Percentiles rank a stretch among this genome's conserved stretches.
phyloP scores from a whole-genome alignment of 73 alveolate species.

The Paramecium tetraurelia region DNA sequence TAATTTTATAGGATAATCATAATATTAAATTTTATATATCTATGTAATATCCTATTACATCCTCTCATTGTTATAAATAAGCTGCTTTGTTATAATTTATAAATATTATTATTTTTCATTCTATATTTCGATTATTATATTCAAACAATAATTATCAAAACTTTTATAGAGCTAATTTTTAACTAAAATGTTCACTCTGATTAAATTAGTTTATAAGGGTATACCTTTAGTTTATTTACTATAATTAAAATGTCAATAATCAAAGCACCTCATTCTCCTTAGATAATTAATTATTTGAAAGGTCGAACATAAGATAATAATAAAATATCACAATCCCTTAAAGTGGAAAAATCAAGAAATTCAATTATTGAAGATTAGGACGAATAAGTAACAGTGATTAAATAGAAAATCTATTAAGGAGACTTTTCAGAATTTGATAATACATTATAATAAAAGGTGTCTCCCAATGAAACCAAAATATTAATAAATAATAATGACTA shows the following conservation, averaged over 20 bases:
- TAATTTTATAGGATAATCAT: background rate
- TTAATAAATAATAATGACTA: background rate
- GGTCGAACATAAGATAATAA: background rate
- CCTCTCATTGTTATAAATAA: background rate
- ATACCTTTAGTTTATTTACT: background rate
- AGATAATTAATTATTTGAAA: background rate
- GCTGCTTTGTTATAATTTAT: background rate
- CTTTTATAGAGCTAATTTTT: background rate
- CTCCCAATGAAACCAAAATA: background rate
- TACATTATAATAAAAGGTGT: background rate
- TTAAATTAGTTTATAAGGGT: background rate
- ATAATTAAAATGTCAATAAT: background rate
- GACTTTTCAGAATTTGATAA: background rate
- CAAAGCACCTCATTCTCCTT: background rate
- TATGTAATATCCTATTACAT: background rate
- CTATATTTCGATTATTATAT: background rate
- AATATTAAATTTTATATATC: background rate
- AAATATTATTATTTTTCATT: background rate
- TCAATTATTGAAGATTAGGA: background rate
- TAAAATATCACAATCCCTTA: background rate
- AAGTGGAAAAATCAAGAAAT: background rate
- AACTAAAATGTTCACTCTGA: background rate
- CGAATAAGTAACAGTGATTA: background rate
- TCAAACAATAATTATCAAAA: background rate
- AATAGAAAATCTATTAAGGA: background rate